Evolutionary conservation across 2,329 filamentous ascomycete genomes (phyloP).

Genomic region (Cercospora canescens): DNA sequence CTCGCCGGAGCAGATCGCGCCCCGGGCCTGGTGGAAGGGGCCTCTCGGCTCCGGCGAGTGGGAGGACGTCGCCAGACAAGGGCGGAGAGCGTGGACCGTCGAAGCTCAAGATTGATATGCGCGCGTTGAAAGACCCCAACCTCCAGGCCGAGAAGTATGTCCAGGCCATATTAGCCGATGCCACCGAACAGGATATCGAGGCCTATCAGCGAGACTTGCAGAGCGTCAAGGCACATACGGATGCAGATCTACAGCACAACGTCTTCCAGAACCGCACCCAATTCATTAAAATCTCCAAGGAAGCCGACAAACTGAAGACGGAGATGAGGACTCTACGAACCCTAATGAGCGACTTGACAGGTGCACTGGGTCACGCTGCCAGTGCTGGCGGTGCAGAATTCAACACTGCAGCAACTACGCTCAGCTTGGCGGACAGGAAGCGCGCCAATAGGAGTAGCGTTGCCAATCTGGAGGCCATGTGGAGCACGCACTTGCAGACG

Average conservation of each 20-base stretch:
- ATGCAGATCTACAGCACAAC: slow-evolving; percentile 86
- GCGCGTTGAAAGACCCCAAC: slow-evolving; percentile 75
- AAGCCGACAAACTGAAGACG: slow-evolving; percentile 93
- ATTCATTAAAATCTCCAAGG: slow-evolving; percentile 99
- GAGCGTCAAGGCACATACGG: slow-evolving; percentile 74
- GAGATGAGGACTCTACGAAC: slow-evolving; percentile 91
- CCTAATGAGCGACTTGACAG: slow-evolving; percentile 85
- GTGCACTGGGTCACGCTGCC: slow-evolving; percentile 48
- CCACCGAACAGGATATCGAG: slow-evolving; percentile 82
- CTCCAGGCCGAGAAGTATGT: slow-evolving; percentile 74
- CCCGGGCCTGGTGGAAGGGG: not conserved
- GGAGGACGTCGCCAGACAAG: slow-evolving; percentile 39
- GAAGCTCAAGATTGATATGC: slow-evolving; percentile 70
- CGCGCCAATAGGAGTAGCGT: slow-evolving; percentile 88
- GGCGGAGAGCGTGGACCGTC: slow-evolving; percentile 22
- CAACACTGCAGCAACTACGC: slow-evolving; percentile 35
- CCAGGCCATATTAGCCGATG: slow-evolving; percentile 69
- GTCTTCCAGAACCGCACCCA: slow-evolving; percentile 96
- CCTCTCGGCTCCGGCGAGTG: slow-evolving; percentile 7
- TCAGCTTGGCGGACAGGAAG: slow-evolving; percentile 46
- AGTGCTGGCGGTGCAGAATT: slow-evolving; percentile 41
- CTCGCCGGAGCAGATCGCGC: slow-evolving; percentile 14
- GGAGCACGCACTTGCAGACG: slow-evolving; percentile 69
- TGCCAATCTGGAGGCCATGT: slow-evolving; percentile 68
- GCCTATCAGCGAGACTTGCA: slow-evolving; percentile 76